Base-by-base conservation (phyloP, 2,329 filamentous ascomycete genomes). In the Colletotrichum truncatum region DNA sequence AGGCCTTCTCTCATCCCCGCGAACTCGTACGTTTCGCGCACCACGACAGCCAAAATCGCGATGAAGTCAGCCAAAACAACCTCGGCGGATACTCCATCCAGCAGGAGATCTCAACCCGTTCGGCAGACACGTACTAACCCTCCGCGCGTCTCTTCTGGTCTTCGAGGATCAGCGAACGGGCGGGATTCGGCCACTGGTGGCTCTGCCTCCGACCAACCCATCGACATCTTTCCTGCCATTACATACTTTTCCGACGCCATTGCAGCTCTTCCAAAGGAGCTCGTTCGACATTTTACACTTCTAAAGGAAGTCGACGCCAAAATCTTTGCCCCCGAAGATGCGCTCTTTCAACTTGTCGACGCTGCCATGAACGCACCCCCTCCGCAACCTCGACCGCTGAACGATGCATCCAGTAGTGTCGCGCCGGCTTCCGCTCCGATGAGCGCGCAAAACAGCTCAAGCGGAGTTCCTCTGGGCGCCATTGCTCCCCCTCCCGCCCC, bases 281-380 rank as follows among this genome's bases (percentile, higher is more conserved):
- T 98, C 53, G 93, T 97, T 71, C 91, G 94, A 75, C 95, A 99
- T 78, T 97, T 97, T 72, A 98, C 95, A 32, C 87, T 98, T 61
- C 85, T 99, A 71, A 98, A 98, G 78, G 96, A 99, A 81, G 96
- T 98, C 49, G 96, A 99, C 81, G 95, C 95, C 68, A 99, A 99
- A 81, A 92, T 97, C 69, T 96, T 94, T 79, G 90, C 89, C 25
- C 92, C 96, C 6, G 93, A 97, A 76, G 91, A 96, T 72, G 87
- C 91, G 73, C 85, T 99, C 64, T 90, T 91, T 74, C 87, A 91
- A 74, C 85, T 97, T 67, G 87, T 97, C 71, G 85, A 90, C 67
- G 85, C 85, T 56, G 88, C 92, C 67, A 78, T 87, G 68, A 83
- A 83, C 69, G 78, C 83, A 30, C 82, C 81, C 66, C 75, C 80